Conservation (phyloP, 2,329 filamentous ascomycete genomes). For the Coniella lustricola region DNA sequence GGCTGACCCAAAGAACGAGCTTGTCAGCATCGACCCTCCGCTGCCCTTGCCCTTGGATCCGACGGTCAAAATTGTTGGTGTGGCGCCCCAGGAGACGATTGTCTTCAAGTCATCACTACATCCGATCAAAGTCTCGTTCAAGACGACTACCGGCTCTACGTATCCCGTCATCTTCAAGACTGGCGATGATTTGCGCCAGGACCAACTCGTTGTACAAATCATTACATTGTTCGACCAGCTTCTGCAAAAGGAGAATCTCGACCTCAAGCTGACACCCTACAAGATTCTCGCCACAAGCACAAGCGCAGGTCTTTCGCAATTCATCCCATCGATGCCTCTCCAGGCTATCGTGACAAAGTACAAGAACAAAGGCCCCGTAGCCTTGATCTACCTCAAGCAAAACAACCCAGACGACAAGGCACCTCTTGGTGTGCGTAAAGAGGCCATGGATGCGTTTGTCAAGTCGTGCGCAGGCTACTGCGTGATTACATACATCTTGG, state of each 20-base stretch:
- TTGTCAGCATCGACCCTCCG: slow-evolving; percentile 75
- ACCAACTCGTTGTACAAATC: slow-evolving; percentile 93
- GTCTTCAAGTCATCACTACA: slow-evolving; percentile 95
- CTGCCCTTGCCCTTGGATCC: slow-evolving; percentile 86
- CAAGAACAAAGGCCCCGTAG: slow-evolving; percentile 53
- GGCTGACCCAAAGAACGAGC: slow-evolving; percentile 83
- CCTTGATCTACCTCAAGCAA: slow-evolving; percentile 75
- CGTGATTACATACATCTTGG: slow-evolving; percentile 95
- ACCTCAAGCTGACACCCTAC: slow-evolving; percentile 91
- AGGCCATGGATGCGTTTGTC: slow-evolving; percentile 90
- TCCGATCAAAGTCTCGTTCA: slow-evolving; percentile 86
- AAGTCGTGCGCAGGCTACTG: slow-evolving; percentile 96
- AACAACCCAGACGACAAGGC: slow-evolving; percentile 83
- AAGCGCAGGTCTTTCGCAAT: slow-evolving; percentile 85
- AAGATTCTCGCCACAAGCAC: slow-evolving; percentile 91
- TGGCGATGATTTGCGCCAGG: slow-evolving; percentile 90
- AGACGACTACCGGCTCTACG: slow-evolving; percentile 65
- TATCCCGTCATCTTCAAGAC: slow-evolving; percentile 98
- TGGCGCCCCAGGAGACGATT: slow-evolving; percentile 74
- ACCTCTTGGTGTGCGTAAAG: slow-evolving; percentile 79
- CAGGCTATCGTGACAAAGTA: slow-evolving; percentile 80
- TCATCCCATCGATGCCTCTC: slow-evolving; percentile 78
- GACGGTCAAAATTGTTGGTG: slow-evolving; percentile 67
- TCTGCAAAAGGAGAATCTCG: slow-evolving; percentile 89
- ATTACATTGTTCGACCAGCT: slow-evolving; percentile 97